Evolutionary conservation across 345 rosid genomes (phyloP).

Genomic region (Capsella bursapastoris): DNA sequence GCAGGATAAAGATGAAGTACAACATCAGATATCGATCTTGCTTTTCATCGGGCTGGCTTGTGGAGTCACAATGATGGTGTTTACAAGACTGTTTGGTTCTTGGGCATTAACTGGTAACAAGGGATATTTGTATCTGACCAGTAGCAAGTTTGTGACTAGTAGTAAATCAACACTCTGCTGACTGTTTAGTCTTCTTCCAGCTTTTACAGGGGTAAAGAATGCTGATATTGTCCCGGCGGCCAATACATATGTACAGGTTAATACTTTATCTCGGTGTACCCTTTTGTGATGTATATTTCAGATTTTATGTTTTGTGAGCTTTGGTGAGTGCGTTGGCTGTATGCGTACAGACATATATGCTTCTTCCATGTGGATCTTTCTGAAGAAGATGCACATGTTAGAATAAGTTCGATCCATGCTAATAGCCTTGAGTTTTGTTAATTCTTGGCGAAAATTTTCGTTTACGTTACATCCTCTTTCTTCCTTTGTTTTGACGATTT

Average conservation of each 20-base stretch:
- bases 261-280: constrained; percentile 23
- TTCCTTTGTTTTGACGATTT: constrained; percentile 13
- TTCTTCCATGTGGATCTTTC: constrained; percentile 9
- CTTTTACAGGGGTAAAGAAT: constrained; percentile 78
- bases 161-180: constrained; percentile 14
- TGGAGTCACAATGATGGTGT: constrained; percentile 70
- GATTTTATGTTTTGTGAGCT: constrained; percentile 27
- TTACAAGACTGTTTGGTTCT: constrained; percentile 72
- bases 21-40: constrained; percentile 87
- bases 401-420: not conserved
- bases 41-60: constrained; percentile 75
- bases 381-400: constrained; percentile 1
- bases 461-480: constrained; percentile 2
- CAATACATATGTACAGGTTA: constrained; percentile 86
- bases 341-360: not conserved
- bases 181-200: constrained; percentile 51
- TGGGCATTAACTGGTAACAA: constrained; percentile 77
- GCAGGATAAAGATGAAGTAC: constrained; percentile 86
- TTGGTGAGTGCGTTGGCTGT: constrained; percentile 15
- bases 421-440: constrained; percentile 7
- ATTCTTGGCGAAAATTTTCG: not conserved
- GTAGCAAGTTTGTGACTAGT: constrained; percentile 23
- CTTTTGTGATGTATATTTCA: not conserved
- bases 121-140: constrained; percentile 6
- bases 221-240: constrained; percentile 78